Conservation (phyloP, 2,329 filamentous ascomycete genomes). For the Cordyceps militaris region DNA sequence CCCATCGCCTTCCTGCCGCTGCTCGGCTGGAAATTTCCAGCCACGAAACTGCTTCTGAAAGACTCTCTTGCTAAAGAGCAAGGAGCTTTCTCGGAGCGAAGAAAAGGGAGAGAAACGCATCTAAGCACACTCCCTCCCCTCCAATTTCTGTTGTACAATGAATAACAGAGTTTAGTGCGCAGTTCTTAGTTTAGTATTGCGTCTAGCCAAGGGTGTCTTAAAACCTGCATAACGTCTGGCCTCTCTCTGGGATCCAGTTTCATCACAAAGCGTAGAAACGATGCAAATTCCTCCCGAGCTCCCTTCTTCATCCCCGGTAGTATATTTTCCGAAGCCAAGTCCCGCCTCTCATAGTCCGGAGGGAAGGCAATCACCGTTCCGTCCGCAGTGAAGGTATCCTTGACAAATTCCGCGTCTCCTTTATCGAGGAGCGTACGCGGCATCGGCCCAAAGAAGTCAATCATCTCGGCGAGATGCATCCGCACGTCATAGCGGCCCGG, state of each 20-base stretch:
- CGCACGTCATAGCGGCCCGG: slow-evolving; percentile 12
- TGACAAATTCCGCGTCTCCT: slow-evolving; percentile 12
- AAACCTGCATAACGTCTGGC: slow-evolving; percentile 1
- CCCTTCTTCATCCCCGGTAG: slow-evolving; percentile 13
- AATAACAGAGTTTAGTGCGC: no score
- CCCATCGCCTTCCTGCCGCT: slow-evolving; percentile 38
- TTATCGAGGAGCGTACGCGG: slow-evolving; percentile 13
- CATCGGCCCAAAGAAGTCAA: slow-evolving; percentile 17
- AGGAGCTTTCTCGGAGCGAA: slow-evolving; percentile 9
- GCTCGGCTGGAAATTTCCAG: slow-evolving; percentile 73
- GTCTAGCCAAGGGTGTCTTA: slow-evolving; percentile 16
- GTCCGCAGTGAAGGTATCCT: slow-evolving; percentile 9
- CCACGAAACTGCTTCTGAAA: slow-evolving; percentile 70
- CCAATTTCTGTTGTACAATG: no score
- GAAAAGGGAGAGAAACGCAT: not conserved
- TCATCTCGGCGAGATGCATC: slow-evolving; percentile 15
- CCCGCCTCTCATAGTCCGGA: not conserved
- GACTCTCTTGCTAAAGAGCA: slow-evolving; percentile 56
- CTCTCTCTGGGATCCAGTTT: slow-evolving; percentile 16
- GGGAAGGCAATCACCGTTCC: not conserved
- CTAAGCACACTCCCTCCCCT: no score
- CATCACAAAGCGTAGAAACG: slow-evolving; percentile 16
- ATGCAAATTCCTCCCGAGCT: slow-evolving; percentile 13
- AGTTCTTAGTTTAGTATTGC: not conserved
- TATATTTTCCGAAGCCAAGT: slow-evolving; percentile 10